Conservation (phyloP, 352 stramenopile species). For the Pythium brachiatum region DNA sequence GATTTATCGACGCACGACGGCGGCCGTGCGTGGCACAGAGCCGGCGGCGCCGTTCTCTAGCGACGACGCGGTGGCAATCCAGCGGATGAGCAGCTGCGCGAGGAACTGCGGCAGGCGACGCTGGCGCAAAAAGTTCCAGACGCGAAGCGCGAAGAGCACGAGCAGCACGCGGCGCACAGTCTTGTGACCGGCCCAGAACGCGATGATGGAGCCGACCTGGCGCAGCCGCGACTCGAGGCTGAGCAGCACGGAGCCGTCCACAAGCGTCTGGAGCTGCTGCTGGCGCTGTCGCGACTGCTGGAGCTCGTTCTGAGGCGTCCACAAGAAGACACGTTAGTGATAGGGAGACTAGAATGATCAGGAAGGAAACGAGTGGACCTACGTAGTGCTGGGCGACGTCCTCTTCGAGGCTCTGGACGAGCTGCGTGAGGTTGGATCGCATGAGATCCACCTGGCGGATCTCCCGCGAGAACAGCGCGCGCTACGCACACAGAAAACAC, state of each 20-base stretch:
- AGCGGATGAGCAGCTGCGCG: constrained; percentile 59
- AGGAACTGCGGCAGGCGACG: constrained; percentile 55
- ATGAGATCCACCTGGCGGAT: constrained; percentile 54
- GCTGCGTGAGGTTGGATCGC: constrained; percentile 43
- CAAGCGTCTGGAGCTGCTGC: constrained; percentile 33
- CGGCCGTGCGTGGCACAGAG: not conserved
- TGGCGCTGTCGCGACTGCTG: constrained; percentile 40
- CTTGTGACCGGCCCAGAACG: constrained; percentile 45
- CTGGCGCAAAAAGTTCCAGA: constrained; percentile 51
- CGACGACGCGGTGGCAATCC: constrained; percentile 51
- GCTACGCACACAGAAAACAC: constrained; percentile 14
- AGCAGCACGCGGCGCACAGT: constrained; percentile 52
- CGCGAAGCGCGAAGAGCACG: constrained; percentile 39
- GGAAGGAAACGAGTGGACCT: not conserved
- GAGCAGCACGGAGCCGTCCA: constrained; percentile 48
- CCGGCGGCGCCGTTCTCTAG: constrained; percentile 28
- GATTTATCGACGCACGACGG: constrained; percentile 7
- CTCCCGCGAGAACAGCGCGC: constrained; percentile 48
- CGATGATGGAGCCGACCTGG: constrained; percentile 37
- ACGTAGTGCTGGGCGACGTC: constrained; percentile 59
- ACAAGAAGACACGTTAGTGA: not conserved
- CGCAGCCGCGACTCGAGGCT: constrained; percentile 36
- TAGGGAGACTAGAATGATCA: not conserved
- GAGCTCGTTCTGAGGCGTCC: constrained; percentile 39
- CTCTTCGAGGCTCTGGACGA: constrained; percentile 61